These are phyloP conservation scores for Pseudozyma flocculosa DNA, from an alignment of 1,284 basidiomycete species.

Conservation along the genomic window DNA sequence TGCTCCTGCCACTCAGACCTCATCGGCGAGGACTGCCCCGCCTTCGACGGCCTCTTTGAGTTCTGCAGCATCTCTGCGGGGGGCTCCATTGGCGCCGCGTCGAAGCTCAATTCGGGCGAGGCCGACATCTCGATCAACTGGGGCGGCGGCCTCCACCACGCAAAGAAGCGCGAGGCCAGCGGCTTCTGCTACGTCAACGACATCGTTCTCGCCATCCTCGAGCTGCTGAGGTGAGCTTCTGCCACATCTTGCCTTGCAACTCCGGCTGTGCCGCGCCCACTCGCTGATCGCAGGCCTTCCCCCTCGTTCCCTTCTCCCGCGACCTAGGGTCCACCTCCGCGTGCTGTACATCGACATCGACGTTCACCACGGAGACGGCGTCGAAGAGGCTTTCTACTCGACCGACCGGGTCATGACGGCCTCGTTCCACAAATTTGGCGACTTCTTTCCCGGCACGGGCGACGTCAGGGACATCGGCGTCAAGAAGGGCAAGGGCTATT, in stretches of 20 bases:
- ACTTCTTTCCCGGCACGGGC: constrained; percentile 90
- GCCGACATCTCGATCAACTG: constrained; percentile 95
- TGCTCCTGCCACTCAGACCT: constrained; percentile 30
- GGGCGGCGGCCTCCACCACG: constrained; percentile 96
- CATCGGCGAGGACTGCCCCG: constrained; percentile 87
- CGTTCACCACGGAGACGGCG: constrained; percentile 96
- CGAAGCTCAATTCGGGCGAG: constrained; percentile 75
- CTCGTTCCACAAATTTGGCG: constrained; percentile 89
- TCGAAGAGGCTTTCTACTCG: constrained; percentile 97
- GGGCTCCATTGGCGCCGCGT: constrained; percentile 76
- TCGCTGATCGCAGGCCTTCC: no score
- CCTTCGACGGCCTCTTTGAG: constrained; percentile 94
- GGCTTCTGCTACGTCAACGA: constrained; percentile 99
- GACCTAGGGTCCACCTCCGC: constrained; percentile 67
- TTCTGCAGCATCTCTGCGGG: constrained; percentile 96
- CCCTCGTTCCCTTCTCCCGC: no score
- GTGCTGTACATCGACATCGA: constrained; percentile 98
- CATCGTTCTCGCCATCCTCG: constrained; percentile 55
- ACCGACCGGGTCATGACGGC: constrained; percentile 96
- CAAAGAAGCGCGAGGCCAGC: constrained; percentile 92
- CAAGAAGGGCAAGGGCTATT: constrained; percentile 83
- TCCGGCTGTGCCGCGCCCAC: no score
- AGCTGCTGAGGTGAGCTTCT: constrained; percentile 38
- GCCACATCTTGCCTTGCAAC: no score
- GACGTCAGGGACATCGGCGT: constrained; percentile 73